These are phyloP conservation scores for Tribonema minus DNA, from an alignment of 108 stramenopile genomes.

Conservation along the genomic window DNA sequence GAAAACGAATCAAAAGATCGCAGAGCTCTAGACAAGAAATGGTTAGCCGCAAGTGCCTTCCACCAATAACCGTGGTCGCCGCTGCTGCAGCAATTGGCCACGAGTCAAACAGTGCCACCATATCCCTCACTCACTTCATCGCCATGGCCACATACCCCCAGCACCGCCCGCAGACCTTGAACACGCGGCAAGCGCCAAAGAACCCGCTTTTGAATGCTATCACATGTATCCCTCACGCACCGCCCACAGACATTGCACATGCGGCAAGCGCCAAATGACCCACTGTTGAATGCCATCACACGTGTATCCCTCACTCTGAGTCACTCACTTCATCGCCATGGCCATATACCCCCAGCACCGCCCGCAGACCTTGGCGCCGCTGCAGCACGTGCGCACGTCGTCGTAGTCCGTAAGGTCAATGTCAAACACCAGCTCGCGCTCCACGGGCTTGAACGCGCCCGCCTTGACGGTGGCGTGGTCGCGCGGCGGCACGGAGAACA, in stretches of 20 bases:
- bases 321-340: constrained; percentile 87
- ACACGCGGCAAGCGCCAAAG: too few relatives aligned
- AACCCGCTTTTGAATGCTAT: background rate
- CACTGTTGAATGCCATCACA: background rate
- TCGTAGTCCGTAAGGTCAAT: constrained; percentile 99
- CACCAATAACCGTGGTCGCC: constrained; percentile 56
- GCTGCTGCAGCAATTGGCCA: too few relatives aligned
- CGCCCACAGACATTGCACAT: too few relatives aligned
- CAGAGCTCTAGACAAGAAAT: too few relatives aligned
- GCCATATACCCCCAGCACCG: constrained; percentile 95
- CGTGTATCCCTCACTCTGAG: constrained; percentile 54
- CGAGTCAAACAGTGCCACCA: too few relatives aligned
- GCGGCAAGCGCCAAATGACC: too few relatives aligned
- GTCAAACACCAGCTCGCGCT: constrained; percentile 98
- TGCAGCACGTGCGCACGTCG: constrained; percentile 89
- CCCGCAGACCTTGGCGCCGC: constrained; percentile 75
- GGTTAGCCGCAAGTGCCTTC: too few relatives aligned
- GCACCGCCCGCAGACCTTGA: constrained; percentile 77
- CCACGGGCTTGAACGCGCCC: constrained; percentile 72
- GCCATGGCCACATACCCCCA: constrained; percentile 97
- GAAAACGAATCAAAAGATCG: too few relatives aligned
- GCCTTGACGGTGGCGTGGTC: constrained; percentile 68
- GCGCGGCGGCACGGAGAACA: constrained; percentile 75
- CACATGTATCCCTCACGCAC: constrained; percentile 38
- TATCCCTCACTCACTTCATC: constrained; percentile 76